phyloP scores from a whole-genome alignment of 352 stramenopile species.

The Globisporangium ultimum region DNA sequence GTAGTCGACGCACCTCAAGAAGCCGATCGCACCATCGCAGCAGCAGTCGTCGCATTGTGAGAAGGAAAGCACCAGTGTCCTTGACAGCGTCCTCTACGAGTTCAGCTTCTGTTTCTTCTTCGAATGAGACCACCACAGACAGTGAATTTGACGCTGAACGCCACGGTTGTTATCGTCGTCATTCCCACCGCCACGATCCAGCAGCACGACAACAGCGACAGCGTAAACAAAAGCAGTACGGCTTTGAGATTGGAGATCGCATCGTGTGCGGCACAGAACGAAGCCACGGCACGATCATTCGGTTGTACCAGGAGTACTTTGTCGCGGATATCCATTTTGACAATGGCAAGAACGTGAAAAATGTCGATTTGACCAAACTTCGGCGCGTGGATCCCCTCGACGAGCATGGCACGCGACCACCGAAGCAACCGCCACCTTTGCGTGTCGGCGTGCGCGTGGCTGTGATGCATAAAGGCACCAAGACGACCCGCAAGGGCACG shows the following conservation, averaged over 20 bases:
- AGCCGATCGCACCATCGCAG: no score
- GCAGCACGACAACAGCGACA: no score
- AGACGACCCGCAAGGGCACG: slow-evolving; percentile 37
- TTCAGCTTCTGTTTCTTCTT: no score
- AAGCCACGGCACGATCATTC: slow-evolving; percentile 51
- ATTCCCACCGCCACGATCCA: background rate
- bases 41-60: background rate
- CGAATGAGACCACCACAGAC: background rate
- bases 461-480: slow-evolving; percentile 49
- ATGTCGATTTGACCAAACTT: slow-evolving; percentile 54
- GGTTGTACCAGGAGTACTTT: slow-evolving; percentile 63
- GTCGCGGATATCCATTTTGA: slow-evolving; percentile 72
- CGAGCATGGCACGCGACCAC: background rate
- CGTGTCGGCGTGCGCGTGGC: slow-evolving; percentile 29
- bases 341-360: slow-evolving; percentile 44
- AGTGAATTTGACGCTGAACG: background rate
- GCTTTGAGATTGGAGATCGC: slow-evolving; percentile 53
- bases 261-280: slow-evolving; percentile 28
- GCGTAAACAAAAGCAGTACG: slow-evolving; percentile 2
- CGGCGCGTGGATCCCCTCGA: slow-evolving; percentile 11
- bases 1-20: background rate
- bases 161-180: slow-evolving; percentile 4
- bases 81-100: no score
- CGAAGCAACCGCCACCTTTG: background rate
- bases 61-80: no score